These are phyloP conservation scores for Kodamaea neixiangensis DNA, from an alignment of 805 yeast genomes.

Conservation along the genomic window DNA sequence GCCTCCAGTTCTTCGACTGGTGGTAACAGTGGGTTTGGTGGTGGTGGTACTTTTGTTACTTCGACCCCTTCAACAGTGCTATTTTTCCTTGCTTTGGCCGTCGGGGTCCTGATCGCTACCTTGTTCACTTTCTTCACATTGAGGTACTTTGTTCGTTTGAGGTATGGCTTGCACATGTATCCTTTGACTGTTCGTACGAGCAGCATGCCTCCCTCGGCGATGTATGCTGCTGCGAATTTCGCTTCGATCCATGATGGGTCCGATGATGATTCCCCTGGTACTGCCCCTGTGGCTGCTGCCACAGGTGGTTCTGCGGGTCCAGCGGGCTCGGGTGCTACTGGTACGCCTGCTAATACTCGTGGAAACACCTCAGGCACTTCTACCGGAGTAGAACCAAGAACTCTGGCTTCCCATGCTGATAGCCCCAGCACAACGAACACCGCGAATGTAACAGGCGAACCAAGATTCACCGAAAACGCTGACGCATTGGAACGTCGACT, in stretches of 20 bases:
- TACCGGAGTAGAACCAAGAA: background rate
- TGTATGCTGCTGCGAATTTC: constrained; percentile 11
- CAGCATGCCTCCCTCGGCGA: constrained; percentile 15
- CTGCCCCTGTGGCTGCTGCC: background rate
- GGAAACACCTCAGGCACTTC: too few relatives aligned
- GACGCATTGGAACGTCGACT: constrained; percentile 8
- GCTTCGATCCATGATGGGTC: constrained; percentile 2
- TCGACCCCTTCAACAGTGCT: constrained; percentile 59
- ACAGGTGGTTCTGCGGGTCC: background rate
- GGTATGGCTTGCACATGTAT: constrained; percentile 53
- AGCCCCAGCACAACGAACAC: too few relatives aligned
- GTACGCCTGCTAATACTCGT: background rate
- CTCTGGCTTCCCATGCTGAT: too few relatives aligned
- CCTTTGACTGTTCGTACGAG: constrained; percentile 31
- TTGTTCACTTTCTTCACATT: constrained; percentile 61
- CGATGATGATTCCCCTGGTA: background rate
- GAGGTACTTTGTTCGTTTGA: constrained; percentile 59
- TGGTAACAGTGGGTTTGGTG: background rate
- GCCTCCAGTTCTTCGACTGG: background rate
- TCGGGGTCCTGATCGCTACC: constrained; percentile 58
- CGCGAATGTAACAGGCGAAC: background rate
- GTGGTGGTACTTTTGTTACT: constrained; percentile 8
- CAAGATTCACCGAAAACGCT: background rate
- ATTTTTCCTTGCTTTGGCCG: constrained; percentile 63
- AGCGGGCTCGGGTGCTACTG: background rate